Evolutionary conservation across 2,329 filamentous ascomycete genomes (phyloP), one percentile per base, ranked within the genome.

Genomic region (Cryphonectria carpinicola): DNA sequence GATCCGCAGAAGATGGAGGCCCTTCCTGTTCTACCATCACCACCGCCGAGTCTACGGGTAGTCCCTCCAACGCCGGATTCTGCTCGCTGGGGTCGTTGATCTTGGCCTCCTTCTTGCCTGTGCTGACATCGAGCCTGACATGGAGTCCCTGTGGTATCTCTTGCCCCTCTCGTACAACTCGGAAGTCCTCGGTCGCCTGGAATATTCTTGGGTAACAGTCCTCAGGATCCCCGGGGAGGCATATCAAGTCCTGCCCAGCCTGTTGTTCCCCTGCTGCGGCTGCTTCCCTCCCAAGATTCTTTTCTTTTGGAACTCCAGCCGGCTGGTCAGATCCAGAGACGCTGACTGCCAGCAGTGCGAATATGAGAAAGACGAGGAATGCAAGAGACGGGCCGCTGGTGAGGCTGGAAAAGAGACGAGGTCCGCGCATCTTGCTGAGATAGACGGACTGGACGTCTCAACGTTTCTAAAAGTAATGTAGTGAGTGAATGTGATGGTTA

Each of bases 131-230:
- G 68, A 93, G 80, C 54, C 90, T 87, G 66, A 92, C 85, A 77
- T 93, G 90, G 5, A 93, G 84, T 7, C 90, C 90, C 0, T 84
- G 80, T 1, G 90, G 90, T 4, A 93, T 77, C 52, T 91, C 86
- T 78, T 93, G 90, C 74, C 91, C 90, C 49, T 88, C 84, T 71
- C 84, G 88, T 56, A 93, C 84, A 10, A 80, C 76, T 77, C 91
- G 89, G 74, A 92, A 93, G 70, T 91, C 85, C 64, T 89, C 81
- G 1, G 90, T 92, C 1, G 90, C 83, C 69, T 86, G 82, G 72
- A 93, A 93, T 1, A 90, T 73, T 64, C 84, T 85, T 1, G 90
- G 89, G 74, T 93, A 93, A 78, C 90, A 93, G 70, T 91, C 89
- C 62, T 84, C 79, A 0, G 84, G 81, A 74, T 90, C 84, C 64